Base-by-base conservation (phyloP, 108 stramenopile genomes). In the Cylindrotheca fusiformis region DNA sequence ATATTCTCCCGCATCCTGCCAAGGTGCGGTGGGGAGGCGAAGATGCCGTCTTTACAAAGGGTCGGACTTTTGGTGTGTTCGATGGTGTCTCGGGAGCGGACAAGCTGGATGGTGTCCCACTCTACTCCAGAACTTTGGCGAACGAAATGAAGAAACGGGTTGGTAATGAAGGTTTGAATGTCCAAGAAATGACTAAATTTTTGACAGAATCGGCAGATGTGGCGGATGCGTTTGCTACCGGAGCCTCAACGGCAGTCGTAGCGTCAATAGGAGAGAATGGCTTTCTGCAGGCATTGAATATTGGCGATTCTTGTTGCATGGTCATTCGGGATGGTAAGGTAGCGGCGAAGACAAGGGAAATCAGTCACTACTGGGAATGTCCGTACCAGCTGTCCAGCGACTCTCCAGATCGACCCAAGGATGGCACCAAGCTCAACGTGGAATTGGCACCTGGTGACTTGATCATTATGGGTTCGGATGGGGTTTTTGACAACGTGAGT, bases 61-160 rank as follows among this genome's bases (percentile, higher is more conserved):
- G 86, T 32, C 56, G 87, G 32, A 79, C 77, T 2, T 94, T 94
- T 78, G 93, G 93, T 52, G 78, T 94, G 20, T 91, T 94, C 72
- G 93, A 94, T 74, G 93, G 93, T 27, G 93, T 94, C 14, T 87
- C 88, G 14, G 90, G 93, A 20, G 93, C 93, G 2, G 76, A 78
- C 18, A 94, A 94, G 61, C 49, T 64, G 20, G 72, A 84, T 26
- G 89, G 88, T 4, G 74, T 86, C 19, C 79, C 86, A 23, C 70
- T 94, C 23, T 94, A 94, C 60, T 91, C 89, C 49, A 58, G 69
- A 46, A 79, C 68, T 18, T 61, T 94, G 55, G 84, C 90, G 6
- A 67, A 74, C 18, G 65, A 76, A 64, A 80, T 91, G 76, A 83
- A 84, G 60, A 78, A 74, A 33, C 48, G 30, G 4, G 58, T 79